Percentiles rank a stretch among this genome's conserved stretches.
These are phyloP conservation scores for Beauveria australis DNA, from an alignment of 2,329 filamentous ascomycete genomes.

Conservation along the genomic window DNA sequence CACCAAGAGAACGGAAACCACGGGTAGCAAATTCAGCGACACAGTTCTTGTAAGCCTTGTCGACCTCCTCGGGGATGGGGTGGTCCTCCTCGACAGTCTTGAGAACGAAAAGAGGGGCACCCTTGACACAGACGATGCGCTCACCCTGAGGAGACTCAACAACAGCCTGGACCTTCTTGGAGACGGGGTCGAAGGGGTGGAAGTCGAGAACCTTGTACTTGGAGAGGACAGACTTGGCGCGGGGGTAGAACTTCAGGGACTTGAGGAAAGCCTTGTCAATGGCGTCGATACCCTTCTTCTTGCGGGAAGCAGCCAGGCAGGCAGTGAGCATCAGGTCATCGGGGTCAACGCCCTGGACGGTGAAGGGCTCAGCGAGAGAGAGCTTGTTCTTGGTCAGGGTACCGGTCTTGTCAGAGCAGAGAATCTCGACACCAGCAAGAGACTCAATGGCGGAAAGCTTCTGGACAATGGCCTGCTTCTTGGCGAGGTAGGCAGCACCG, in stretches of 20 bases:
- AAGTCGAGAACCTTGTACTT: slow-evolving; percentile 83
- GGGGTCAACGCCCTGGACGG: slow-evolving; percentile 70
- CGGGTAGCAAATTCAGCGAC: slow-evolving; percentile 85
- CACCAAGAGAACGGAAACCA: slow-evolving; percentile 89
- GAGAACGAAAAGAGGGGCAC: slow-evolving; percentile 78
- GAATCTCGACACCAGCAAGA: slow-evolving; percentile 84
- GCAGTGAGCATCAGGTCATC: slow-evolving; percentile 90
- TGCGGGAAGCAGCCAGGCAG: slow-evolving; percentile 80
- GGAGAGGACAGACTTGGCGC: slow-evolving; percentile 69
- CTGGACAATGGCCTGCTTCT: slow-evolving; percentile 89
- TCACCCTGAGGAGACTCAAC: slow-evolving; percentile 79
- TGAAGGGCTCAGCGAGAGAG: slow-evolving; percentile 77
- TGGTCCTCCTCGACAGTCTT: slow-evolving; percentile 83
- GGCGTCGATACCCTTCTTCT: slow-evolving; percentile 92
- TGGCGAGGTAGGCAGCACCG: slow-evolving; percentile 82
- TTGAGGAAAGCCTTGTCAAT: slow-evolving; percentile 95
- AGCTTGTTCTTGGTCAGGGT: slow-evolving; percentile 93
- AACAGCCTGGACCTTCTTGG: slow-evolving; percentile 81
- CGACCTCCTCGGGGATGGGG: slow-evolving; percentile 65
- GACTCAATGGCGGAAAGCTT: slow-evolving; percentile 90
- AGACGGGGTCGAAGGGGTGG: slow-evolving; percentile 84
- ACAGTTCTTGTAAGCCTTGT: slow-evolving; percentile 84
- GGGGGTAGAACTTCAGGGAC: slow-evolving; percentile 72
- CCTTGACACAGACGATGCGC: slow-evolving; percentile 83
- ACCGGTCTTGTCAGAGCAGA: slow-evolving; percentile 91